Evolutionary conservation across 345 rosid genomes (phyloP).

Genomic region (Salix arbutifolia): DNA sequence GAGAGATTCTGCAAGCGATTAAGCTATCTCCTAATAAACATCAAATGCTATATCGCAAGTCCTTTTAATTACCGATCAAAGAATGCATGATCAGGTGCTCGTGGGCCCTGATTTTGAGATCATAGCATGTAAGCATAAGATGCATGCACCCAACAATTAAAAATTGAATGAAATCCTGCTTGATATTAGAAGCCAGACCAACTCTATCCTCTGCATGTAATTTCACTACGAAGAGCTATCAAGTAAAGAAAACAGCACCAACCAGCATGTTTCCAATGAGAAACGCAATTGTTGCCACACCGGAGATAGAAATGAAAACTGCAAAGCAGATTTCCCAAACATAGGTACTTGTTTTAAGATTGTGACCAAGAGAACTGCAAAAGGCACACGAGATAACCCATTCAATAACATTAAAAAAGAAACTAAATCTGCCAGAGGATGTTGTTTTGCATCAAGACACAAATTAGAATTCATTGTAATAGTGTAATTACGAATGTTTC

Average conservation of each 20-base stretch:
- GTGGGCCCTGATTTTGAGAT: background rate
- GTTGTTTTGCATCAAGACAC: too few species aligned
- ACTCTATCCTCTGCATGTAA: background rate
- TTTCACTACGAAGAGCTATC: background rate
- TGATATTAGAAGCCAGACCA: background rate
- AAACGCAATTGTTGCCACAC: conserved; percentile 64
- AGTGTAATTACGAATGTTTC: too few species aligned
- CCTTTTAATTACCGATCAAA: background rate
- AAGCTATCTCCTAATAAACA: background rate
- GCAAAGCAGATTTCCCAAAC: conserved; percentile 71
- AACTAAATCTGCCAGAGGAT: too few species aligned
- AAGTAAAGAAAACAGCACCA: conserved; percentile 7
- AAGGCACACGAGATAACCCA: background rate
- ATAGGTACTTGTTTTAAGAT: conserved; percentile 66
- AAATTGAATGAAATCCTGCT: background rate
- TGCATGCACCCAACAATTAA: background rate
- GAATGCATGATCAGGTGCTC: background rate
- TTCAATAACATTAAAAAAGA: background rate
- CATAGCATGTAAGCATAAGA: background rate
- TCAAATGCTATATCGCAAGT: background rate
- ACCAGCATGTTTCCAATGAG: conserved; percentile 90
- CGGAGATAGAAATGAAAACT: conserved; percentile 57
- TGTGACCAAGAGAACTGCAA: conserved; percentile 66
- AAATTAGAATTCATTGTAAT: too few species aligned
- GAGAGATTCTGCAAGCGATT: background rate